A percentile compares a stretch with the other conserved stretches of the same genome.
These are phyloP conservation scores for Blastobotrys apis DNA, from an alignment of 1,139 yeast species.

Conservation along the genomic window DNA sequence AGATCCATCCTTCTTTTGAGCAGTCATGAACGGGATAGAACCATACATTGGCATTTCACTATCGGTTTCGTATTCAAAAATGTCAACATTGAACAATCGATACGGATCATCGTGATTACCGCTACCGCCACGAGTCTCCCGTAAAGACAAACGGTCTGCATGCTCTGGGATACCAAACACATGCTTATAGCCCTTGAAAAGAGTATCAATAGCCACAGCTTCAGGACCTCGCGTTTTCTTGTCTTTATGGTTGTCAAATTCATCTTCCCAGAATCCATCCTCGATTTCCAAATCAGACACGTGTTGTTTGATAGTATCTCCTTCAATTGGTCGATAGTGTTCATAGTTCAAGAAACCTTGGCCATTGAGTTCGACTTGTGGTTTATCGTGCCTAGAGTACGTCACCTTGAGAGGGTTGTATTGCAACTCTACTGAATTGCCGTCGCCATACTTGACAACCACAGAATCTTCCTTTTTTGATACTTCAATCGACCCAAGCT, in stretches of 20 bases:
- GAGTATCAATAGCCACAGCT: constrained; percentile 73
- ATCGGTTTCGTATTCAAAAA: constrained; percentile 82
- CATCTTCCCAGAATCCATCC: constrained; percentile 36
- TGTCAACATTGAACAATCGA: constrained; percentile 85
- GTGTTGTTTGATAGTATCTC: constrained; percentile 18
- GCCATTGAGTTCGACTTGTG: constrained; percentile 61
- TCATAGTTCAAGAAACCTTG: constrained; percentile 69
- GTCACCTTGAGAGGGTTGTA: constrained; percentile 52
- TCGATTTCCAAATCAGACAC: constrained; percentile 27
- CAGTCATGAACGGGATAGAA: constrained; percentile 80
- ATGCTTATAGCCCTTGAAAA: constrained; percentile 54
- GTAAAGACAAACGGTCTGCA: constrained; percentile 70
- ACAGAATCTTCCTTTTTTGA: constrained; percentile 11
- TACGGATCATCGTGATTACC: constrained; percentile 60
- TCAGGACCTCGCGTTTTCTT: constrained; percentile 82
- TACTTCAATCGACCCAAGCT: constrained; percentile 17
- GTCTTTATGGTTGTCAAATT: constrained; percentile 51
- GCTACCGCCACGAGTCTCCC: constrained; percentile 52
- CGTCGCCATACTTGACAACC: constrained; percentile 41
- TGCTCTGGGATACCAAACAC: constrained; percentile 96
- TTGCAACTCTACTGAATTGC: constrained; percentile 40
- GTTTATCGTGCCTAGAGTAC: constrained; percentile 43
- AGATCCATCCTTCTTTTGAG: constrained; percentile 53
- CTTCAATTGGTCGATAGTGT: constrained; percentile 53
- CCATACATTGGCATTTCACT: constrained; percentile 93